A percentile compares a stretch with the other conserved stretches of the same genome.
These are phyloP conservation scores for Daldinia sp. DNA, from an alignment of 2,329 filamentous ascomycete genomes.

Conservation along the genomic window DNA sequence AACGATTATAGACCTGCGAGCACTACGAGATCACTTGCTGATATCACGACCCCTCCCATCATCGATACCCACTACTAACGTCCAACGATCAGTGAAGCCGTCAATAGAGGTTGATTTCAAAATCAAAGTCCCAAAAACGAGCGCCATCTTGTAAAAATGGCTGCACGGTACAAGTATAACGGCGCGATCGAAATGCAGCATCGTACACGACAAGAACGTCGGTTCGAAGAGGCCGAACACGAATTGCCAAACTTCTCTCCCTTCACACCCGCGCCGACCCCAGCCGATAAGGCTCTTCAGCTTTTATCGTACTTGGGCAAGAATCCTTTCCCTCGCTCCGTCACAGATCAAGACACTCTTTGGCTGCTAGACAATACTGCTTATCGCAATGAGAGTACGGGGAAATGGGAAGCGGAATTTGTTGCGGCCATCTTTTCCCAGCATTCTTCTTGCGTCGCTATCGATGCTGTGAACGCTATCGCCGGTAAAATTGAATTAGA, in stretches of 20 bases:
- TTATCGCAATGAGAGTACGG: conserved; percentile 65
- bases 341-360: conserved; percentile 76
- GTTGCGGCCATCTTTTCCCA: conserved; percentile 84
- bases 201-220: conserved; percentile 61
- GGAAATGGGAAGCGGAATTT: conserved; percentile 83
- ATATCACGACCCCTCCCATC: conserved; percentile 31
- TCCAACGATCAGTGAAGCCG: conserved; percentile 5
- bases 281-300: conserved; percentile 51
- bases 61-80: neutral
- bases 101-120: conserved; percentile 2
- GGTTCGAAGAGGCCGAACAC: conserved; percentile 64
- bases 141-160: conserved; percentile 38
- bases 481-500: conserved; percentile 76
- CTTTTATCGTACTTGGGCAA: conserved; percentile 64
- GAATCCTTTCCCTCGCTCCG: conserved; percentile 70
- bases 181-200: conserved; percentile 60
- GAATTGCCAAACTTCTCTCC: conserved; percentile 56
- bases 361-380: conserved; percentile 95
- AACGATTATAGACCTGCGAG: conserved; percentile 16
- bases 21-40: conserved; percentile 40
- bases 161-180: conserved; percentile 36
- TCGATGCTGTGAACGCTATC: conserved; percentile 77
- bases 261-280: conserved; percentile 36
- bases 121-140: neutral
- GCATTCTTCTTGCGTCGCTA: conserved; percentile 74